Evolutionary conservation across 371 early-diverging fungal genomes (phyloP).

Genomic region (Batkoa obscura): DNA sequence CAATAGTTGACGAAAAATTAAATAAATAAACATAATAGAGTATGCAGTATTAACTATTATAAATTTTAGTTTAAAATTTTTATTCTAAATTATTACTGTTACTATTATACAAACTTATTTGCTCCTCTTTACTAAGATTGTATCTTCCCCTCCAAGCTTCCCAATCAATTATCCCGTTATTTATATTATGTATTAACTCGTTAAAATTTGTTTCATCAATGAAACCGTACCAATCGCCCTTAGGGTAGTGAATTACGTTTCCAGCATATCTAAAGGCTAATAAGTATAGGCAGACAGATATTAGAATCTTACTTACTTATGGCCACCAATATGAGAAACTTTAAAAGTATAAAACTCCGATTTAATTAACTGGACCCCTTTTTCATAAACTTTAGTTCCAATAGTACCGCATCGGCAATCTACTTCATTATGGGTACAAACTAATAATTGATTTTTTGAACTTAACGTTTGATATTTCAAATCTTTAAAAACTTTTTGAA

Average conservation of each 20-base stretch:
- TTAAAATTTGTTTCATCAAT: background rate
- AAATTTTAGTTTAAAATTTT: no score
- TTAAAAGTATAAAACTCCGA: background rate
- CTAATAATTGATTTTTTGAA: no score
- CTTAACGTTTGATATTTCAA: no score
- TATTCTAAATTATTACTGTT: no score
- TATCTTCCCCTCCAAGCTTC: background rate
- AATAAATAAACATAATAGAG: no score
- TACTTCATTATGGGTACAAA: slow-evolving; percentile 7
- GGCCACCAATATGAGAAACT: slow-evolving; percentile 5
- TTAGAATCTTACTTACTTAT: no score
- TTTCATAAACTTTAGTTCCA: background rate
- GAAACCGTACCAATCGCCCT: background rate
- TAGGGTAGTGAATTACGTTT: background rate
- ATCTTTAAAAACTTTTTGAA: no score
- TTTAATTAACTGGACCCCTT: background rate
- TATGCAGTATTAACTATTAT: no score
- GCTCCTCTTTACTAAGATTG: background rate
- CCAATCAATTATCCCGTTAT: background rate
- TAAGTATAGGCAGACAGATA: no score
- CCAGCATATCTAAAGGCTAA: background rate
- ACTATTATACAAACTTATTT: background rate
- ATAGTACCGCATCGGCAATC: slow-evolving; percentile 3
- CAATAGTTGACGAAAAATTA: slow-evolving; percentile 18
- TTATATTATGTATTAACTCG: background rate